A percentile compares a stretch with the other conserved stretches of the same genome.
These are phyloP conservation scores for Diaporthe destruens DNA, from an alignment of 2,329 filamentous ascomycete genomes.

Conservation along the genomic window DNA sequence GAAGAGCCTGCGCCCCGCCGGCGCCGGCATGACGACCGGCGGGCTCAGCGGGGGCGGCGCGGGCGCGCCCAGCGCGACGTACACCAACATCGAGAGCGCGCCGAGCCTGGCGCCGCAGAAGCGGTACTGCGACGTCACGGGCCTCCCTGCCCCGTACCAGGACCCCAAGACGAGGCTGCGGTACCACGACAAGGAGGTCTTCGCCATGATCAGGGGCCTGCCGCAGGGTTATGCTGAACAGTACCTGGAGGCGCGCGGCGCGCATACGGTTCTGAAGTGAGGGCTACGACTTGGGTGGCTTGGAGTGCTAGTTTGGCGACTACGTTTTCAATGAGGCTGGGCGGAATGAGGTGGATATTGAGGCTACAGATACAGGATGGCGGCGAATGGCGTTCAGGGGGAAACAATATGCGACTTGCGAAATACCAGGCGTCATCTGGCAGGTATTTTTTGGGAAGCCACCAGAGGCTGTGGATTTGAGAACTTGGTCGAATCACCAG, in stretches of 20 bases:
- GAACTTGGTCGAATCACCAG: background rate
- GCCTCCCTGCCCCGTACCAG: conserved; percentile 88
- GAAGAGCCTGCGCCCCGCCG: conserved; percentile 72
- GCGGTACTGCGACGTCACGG: conserved; percentile 96
- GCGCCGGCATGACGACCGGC: conserved; percentile 50
- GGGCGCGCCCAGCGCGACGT: conserved; percentile 81
- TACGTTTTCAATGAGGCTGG: background rate
- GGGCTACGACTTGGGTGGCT: conserved; percentile 41
- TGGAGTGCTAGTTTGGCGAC: background rate
- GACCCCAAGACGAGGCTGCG: conserved; percentile 95
- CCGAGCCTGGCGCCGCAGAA: conserved; percentile 87
- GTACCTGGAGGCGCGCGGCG: conserved; percentile 89
- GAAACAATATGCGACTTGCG: background rate
- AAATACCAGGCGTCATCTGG: background rate
- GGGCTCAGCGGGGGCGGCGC: conserved; percentile 49
- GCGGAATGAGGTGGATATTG: conserved; percentile 3
- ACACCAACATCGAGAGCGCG: conserved; percentile 93
- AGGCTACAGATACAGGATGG: background rate
- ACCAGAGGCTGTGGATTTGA: background rate
- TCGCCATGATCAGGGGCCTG: conserved; percentile 82
- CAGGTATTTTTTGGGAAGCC: background rate
- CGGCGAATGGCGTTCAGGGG: conserved; percentile 37
- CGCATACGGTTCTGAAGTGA: conserved; percentile 94
- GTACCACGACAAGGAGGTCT: conserved; percentile 95
- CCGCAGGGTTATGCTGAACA: conserved; percentile 87